A percentile compares a stretch with the other conserved stretches of the same genome.
Conservation (phyloP, 1,139 yeast genomes). For the Schwanniomyces etchellsii region DNA sequence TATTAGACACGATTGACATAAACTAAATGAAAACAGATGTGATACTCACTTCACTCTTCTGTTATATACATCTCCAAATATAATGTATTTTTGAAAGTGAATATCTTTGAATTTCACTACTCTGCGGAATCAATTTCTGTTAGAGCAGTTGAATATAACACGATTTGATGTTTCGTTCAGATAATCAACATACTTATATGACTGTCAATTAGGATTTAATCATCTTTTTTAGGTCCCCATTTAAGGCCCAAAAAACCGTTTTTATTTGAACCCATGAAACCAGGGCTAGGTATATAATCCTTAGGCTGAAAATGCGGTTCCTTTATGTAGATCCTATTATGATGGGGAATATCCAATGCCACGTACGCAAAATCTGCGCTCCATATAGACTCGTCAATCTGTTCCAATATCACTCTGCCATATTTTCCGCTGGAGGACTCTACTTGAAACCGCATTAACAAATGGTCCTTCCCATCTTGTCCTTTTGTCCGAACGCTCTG, state of each 20-base stretch:
- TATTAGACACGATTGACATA: too few species aligned
- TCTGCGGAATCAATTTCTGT: too few species aligned
- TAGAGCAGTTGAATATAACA: too few species aligned
- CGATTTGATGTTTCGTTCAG: too few species aligned
- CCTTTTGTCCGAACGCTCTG: constrained; percentile 52
- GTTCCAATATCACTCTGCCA: constrained; percentile 76
- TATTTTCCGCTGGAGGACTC: constrained; percentile 50
- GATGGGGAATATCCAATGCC: constrained; percentile 71
- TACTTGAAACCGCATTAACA: constrained; percentile 81
- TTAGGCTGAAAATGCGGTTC: constrained; percentile 51
- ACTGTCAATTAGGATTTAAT: constrained; percentile 7
- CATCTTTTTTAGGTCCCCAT: constrained; percentile 76
- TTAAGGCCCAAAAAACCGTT: constrained; percentile 72
- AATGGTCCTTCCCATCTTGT: constrained; percentile 71
- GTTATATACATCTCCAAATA: too few species aligned
- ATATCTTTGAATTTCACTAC: too few species aligned
- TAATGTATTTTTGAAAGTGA: too few species aligned
- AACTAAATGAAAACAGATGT: too few species aligned
- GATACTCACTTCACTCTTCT: too few species aligned
- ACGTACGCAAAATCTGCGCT: constrained; percentile 70
- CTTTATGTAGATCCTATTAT: constrained; percentile 61
- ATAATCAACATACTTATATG: too few species aligned
- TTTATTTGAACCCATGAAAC: constrained; percentile 13
- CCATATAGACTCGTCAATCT: constrained; percentile 60
- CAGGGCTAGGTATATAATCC: constrained; percentile 25